phyloP scores from a whole-genome alignment of 78 protist species.

The Creolimax fragrantissima region DNA sequence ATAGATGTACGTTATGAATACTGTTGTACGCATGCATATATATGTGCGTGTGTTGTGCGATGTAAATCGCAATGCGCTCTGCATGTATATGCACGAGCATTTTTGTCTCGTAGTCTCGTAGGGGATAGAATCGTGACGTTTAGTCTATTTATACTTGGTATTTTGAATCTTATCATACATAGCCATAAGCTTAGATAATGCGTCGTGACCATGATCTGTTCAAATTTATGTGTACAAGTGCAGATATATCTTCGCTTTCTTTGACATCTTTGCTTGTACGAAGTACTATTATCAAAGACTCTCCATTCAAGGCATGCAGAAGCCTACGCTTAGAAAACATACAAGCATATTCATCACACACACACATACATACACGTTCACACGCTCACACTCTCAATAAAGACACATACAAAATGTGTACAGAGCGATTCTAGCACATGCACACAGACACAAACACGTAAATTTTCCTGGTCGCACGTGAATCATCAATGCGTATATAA shows the following conservation, averaged over 20 bases:
- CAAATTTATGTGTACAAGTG: not conserved
- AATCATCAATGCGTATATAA: not conserved
- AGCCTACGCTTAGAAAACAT: not conserved
- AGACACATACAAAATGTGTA: not conserved
- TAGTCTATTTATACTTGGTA: too few relatives aligned
- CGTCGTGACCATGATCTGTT: too few relatives aligned
- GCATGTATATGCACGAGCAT: too few relatives aligned
- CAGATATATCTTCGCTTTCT: not conserved
- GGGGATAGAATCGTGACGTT: too few relatives aligned
- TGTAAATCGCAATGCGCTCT: too few relatives aligned
- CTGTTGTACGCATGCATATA: not conserved
- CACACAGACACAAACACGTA: not conserved
- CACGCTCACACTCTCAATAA: not conserved
- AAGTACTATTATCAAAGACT: too few relatives aligned
- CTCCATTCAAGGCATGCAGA: too few relatives aligned
- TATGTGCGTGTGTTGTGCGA: not conserved
- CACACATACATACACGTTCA: not conserved
- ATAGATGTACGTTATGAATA: not conserved
- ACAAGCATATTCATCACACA: not conserved
- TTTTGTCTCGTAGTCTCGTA: too few relatives aligned
- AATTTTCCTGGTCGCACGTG: not conserved
- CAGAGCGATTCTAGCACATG: not conserved
- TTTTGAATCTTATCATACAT: too few relatives aligned
- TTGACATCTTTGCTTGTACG: too few relatives aligned
- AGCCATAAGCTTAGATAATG: too few relatives aligned